Conservation (phyloP, 768 basidiomycete species). For the Leccinum subgranulosum region DNA sequence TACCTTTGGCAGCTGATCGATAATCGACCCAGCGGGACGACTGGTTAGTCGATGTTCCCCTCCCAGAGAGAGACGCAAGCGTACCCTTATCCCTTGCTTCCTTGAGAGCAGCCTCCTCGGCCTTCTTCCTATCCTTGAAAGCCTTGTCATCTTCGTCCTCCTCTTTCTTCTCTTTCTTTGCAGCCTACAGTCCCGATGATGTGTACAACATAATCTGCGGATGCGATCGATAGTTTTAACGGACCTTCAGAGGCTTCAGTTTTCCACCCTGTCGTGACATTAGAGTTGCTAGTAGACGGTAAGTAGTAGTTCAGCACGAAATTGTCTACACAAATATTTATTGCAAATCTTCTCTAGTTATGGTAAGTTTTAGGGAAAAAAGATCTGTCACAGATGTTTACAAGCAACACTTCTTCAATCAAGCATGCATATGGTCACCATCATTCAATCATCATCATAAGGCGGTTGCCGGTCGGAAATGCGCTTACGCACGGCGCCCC, state of each 20-base stretch:
- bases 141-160: constrained; percentile 67
- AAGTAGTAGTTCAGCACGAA: constrained; percentile 3
- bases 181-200: constrained; percentile 44
- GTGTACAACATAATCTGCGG: not conserved
- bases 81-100: constrained; percentile 69
- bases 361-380: not conserved
- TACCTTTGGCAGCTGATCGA: constrained; percentile 30
- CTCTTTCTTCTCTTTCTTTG: constrained; percentile 80
- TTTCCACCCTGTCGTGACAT: constrained; percentile 75
- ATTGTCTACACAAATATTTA: not conserved
- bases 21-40: not conserved
- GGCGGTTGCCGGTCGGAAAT: too few relatives aligned
- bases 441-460: too few relatives aligned
- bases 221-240: not conserved
- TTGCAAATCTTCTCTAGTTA: not conserved
- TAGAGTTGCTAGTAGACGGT: not conserved
- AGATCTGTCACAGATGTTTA: too few relatives aligned
- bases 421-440: too few relatives aligned
- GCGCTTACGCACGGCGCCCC: too few relatives aligned
- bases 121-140: constrained; percentile 76
- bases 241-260: constrained; percentile 79
- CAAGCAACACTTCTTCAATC: too few relatives aligned
- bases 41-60: not conserved
- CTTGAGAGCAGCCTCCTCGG: constrained; percentile 70
- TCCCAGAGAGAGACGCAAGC: constrained; percentile 13